Evolutionary conservation across 768 basidiomycete genomes (phyloP).

Genomic region (Lactarius tabidus): DNA sequence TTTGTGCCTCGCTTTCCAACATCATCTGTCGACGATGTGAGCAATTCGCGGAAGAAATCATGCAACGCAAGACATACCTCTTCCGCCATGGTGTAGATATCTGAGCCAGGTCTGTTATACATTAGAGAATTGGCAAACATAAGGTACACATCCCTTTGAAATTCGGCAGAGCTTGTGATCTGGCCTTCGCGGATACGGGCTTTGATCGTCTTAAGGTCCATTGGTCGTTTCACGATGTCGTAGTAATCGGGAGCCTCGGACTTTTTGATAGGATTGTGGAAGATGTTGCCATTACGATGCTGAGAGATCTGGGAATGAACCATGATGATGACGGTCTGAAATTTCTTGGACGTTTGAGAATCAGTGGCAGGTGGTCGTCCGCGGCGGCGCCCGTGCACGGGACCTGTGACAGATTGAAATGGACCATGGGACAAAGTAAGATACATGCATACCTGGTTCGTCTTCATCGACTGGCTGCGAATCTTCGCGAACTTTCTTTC

Average conservation of each 20-base stretch:
- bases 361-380: slow-evolving; percentile 27
- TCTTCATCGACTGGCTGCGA: slow-evolving; percentile 66
- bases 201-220: slow-evolving; percentile 94
- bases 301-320: slow-evolving; percentile 78
- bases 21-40: slow-evolving; percentile 54
- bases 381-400: slow-evolving; percentile 24
- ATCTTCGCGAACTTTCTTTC: slow-evolving; percentile 60
- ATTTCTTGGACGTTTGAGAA: slow-evolving; percentile 52
- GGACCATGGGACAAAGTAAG: neutral
- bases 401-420: slow-evolving; percentile 9
- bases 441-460: slow-evolving; percentile 38
- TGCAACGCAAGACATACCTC: slow-evolving; percentile 52
- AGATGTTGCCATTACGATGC: slow-evolving; percentile 86
- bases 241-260: slow-evolving; percentile 89
- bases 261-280: slow-evolving; percentile 84
- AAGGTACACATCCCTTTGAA: slow-evolving; percentile 82
- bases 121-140: slow-evolving; percentile 99
- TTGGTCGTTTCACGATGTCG: slow-evolving; percentile 89
- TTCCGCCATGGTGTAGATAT: slow-evolving; percentile 87
- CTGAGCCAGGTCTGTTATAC: slow-evolving; percentile 86
- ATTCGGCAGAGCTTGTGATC: slow-evolving; percentile 80
- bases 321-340: slow-evolving; percentile 78
- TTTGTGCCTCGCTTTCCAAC: slow-evolving; percentile 63
- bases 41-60: neutral
- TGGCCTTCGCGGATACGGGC: slow-evolving; percentile 76